Evolutionary conservation across 2,329 filamentous ascomycete genomes (phyloP).

Genomic region (Amauroascus verrucosus): DNA sequence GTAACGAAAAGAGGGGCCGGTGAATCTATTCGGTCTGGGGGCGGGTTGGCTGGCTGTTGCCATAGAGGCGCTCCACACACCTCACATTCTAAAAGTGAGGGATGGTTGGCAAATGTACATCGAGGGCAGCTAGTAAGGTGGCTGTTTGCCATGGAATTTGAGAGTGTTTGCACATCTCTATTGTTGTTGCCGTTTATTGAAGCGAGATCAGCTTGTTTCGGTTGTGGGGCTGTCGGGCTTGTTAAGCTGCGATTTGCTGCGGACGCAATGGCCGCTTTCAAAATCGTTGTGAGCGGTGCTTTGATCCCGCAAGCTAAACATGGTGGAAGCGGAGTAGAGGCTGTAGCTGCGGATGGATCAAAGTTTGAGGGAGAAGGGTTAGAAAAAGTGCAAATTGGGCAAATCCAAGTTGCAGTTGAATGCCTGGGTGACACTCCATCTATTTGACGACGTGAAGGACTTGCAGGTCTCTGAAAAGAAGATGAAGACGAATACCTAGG

Average conservation of each 20-base stretch:
- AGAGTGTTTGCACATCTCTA: not conserved
- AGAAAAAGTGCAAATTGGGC: slow-evolving; percentile 88
- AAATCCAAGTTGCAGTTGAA: slow-evolving; percentile 74
- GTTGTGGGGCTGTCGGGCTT: not conserved
- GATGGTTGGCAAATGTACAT: slow-evolving; percentile 90
- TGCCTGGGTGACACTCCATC: slow-evolving; percentile 28
- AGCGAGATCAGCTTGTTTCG: not conserved
- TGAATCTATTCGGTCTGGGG: slow-evolving; percentile 53
- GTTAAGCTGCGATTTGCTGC: not conserved
- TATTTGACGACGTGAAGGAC: slow-evolving; percentile 24
- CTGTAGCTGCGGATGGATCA: slow-evolving; percentile 69
- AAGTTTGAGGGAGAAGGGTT: slow-evolving; percentile 91
- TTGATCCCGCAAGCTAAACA: slow-evolving; percentile 93
- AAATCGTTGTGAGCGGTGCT: slow-evolving; percentile 66
- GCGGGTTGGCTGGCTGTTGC: slow-evolving; percentile 39
- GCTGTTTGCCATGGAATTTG: slow-evolving; percentile 11
- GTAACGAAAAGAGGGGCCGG: slow-evolving; percentile 58
- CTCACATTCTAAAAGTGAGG: slow-evolving; percentile 74
- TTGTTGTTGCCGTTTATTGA: slow-evolving; percentile 9
- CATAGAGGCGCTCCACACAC: slow-evolving; percentile 80
- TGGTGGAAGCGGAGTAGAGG: slow-evolving; percentile 69
- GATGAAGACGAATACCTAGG: slow-evolving; percentile 24
- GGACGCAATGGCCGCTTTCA: slow-evolving; percentile 77
- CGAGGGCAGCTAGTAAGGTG: slow-evolving; percentile 53
- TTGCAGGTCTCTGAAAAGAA: slow-evolving; percentile 21